Evolutionary conservation across 306 rosid species (phyloP).

Genomic region (Vigna nakashimae): DNA sequence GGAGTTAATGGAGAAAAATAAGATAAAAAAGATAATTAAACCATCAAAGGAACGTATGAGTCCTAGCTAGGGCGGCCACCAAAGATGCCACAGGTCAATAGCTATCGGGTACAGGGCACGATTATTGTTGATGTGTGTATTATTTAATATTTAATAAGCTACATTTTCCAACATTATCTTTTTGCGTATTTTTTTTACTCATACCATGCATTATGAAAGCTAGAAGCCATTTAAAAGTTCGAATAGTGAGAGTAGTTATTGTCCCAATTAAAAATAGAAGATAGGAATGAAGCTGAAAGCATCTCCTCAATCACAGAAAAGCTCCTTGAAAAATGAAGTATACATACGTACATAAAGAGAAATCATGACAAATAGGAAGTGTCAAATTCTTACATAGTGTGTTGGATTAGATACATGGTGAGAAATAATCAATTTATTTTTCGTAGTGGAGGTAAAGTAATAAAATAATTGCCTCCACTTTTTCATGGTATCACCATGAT

Average conservation of each 20-base stretch:
- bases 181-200: constrained; percentile 1
- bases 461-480: background rate
- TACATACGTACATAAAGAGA: background rate
- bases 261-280: constrained; percentile 24
- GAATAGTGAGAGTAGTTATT: background rate
- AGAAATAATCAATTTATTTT: too few relatives aligned
- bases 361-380: constrained; percentile 22
- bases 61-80: constrained; percentile 17
- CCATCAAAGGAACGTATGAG: background rate
- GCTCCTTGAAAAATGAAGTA: background rate
- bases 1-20: background rate
- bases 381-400: background rate
- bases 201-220: constrained; percentile 23
- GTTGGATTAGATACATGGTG: background rate
- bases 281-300: constrained; percentile 11
- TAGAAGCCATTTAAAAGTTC: constrained; percentile 23
- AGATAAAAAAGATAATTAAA: constrained; percentile 1
- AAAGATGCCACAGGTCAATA: background rate
- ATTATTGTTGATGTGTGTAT: background rate
- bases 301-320: constrained; percentile 21
- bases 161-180: constrained; percentile 28
- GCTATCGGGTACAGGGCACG: background rate
- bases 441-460: background rate
- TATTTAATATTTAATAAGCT: constrained; percentile 20
- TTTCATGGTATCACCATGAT: background rate